Base-by-base conservation (phyloP, 257 asterid species). In the Sherardia arvensis region DNA sequence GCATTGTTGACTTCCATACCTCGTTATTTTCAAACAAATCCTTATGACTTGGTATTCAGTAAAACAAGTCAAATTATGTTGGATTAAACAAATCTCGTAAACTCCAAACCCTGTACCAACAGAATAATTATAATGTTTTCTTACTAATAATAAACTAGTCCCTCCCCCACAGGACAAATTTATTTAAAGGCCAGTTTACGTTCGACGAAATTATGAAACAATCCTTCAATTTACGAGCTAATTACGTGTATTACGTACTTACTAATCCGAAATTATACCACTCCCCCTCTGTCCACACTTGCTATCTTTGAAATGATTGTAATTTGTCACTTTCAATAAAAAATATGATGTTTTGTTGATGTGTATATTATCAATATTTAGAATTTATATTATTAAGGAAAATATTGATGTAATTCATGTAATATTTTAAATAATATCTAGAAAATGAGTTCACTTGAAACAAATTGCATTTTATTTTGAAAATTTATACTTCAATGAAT, bases 81-180 rank as follows among this genome's bases (percentile, higher is more conserved):
- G 66, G 67, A 76, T 78, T 79, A 69, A 71, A 55, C 45, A 53
- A 75, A 64, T 62, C 61, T 53, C 28, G 58, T 67, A 59, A 34
- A 71, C 61, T 74, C 89, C 79, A 74, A 75, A 77, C 69, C 45
- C 73, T 71, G 78, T 74, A 66, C 75, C 77, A 78, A 77, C 71
- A 76, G 95, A 90, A 86, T 90, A 61, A 77, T 66, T 81, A 10
- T 77, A 87, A 33, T 74, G 72, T 1, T 90, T 74, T 56, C 71
- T 22, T 84, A 83, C 28, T 3, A 45, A 14, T 45, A 58, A 59
- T 71, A 69, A 63, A 83, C 27, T 59, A 79, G 65, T 57, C 15
- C n/a, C 4, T n/a, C 22, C 54, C 54, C 15, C 49, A 60, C 51
- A 32, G 30, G 23, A 29, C 59, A 40, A 8, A 33, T 20, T n/a